phyloP scores from a whole-genome alignment of 2,329 filamentous ascomycete species.

The Paraphaeosphaeria minitans region DNA sequence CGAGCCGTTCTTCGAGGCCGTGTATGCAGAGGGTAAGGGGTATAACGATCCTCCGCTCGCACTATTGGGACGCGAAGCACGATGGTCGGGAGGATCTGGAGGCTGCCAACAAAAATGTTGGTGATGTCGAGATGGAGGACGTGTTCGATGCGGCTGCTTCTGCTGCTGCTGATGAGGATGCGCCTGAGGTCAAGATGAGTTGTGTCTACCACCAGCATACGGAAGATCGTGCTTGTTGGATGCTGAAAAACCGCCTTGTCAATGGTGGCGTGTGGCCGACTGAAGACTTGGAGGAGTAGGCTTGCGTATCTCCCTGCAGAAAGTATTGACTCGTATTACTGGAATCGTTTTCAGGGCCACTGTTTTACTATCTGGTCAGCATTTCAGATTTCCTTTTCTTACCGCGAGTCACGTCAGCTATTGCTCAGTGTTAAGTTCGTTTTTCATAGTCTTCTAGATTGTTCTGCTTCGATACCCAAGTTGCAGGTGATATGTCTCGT shows the following conservation, averaged over 20 bases:
- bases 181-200: neutral
- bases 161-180: neutral
- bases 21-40: neutral
- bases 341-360: too few relatives aligned
- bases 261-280: neutral
- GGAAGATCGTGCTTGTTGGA: neutral
- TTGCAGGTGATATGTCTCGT: too few relatives aligned
- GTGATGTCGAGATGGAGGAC: neutral
- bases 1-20: neutral
- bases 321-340: too few relatives aligned
- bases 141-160: too few relatives aligned
- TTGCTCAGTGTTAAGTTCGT: too few relatives aligned
- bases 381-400: neutral
- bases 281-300: neutral
- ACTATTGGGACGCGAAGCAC: neutral
- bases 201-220: neutral
- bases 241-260: neutral
- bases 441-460: too few relatives aligned
- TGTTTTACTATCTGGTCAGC: neutral
- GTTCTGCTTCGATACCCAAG: too few relatives aligned
- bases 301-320: neutral
- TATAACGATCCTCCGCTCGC: neutral
- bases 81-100: neutral
- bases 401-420: neutral
- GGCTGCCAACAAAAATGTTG: neutral